phyloP scores from a whole-genome alignment of 148 eudicot genomes.

The Cornus controversa region DNA sequence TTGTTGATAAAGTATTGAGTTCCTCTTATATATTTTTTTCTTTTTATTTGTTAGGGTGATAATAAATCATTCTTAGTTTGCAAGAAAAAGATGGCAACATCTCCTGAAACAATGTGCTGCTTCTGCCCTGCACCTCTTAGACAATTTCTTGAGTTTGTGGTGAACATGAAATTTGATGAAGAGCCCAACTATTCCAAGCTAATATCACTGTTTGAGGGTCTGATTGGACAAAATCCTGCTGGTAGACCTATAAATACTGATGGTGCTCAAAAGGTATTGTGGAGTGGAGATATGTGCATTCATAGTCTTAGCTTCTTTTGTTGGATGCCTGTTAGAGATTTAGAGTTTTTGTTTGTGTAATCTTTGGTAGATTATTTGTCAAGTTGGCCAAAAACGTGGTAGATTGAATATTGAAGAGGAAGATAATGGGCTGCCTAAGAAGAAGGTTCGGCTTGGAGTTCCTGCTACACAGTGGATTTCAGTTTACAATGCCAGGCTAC shows the following conservation, averaged over 20 bases:
- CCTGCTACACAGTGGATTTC: constrained; percentile 94
- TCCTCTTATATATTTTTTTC: constrained; percentile 1
- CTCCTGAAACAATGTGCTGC: constrained; percentile 75
- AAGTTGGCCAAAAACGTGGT: constrained; percentile 86
- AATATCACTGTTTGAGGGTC: constrained; percentile 72
- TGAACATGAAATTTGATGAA: constrained; percentile 91
- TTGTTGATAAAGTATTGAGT: not conserved
- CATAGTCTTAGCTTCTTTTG: not conserved
- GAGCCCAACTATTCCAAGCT: constrained; percentile 89
- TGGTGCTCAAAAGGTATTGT: constrained; percentile 96
- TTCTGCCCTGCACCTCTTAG: constrained; percentile 75
- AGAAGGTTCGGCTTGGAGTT: constrained; percentile 76
- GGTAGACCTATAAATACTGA: constrained; percentile 82
- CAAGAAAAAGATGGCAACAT: constrained; percentile 92
- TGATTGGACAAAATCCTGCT: constrained; percentile 77
- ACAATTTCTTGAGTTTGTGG: constrained; percentile 71
- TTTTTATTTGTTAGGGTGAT: constrained; percentile 57
- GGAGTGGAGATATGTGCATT: not conserved
- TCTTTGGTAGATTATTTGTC: constrained; percentile 48
- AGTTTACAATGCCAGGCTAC: constrained; percentile 75
- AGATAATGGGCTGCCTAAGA: constrained; percentile 72
- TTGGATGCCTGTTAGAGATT: constrained; percentile 1
- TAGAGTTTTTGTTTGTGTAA: not conserved
- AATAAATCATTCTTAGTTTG: constrained; percentile 86
- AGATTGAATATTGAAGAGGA: constrained; percentile 66